Evolutionary conservation across 371 early-diverging fungal species (phyloP).

Genomic region (Coemansia sp.): DNA sequence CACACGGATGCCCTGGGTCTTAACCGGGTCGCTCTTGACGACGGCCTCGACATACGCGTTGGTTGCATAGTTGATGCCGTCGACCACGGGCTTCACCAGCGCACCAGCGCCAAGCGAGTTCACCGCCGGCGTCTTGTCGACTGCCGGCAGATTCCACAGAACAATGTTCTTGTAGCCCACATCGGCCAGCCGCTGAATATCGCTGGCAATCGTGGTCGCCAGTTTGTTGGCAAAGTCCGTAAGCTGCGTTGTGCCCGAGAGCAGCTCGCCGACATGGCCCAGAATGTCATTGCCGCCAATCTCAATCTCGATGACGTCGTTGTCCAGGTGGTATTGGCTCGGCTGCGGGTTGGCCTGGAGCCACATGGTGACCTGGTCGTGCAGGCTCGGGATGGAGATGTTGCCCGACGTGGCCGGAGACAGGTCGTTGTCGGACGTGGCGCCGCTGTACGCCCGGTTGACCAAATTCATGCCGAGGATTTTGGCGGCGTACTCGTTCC

Average conservation of each 20-base stretch:
- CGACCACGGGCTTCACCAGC: constrained; percentile 13
- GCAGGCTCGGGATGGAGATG: constrained; percentile 42
- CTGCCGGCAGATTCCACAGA: constrained; percentile 43
- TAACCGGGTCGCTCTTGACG: neutral
- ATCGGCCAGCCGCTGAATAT: constrained; percentile 17
- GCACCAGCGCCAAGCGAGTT: constrained; percentile 2
- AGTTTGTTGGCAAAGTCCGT: constrained; percentile 20
- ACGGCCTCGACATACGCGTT: constrained; percentile 9
- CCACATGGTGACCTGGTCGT: constrained; percentile 42
- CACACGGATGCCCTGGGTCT: constrained; percentile 18
- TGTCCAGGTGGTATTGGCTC: constrained; percentile 28
- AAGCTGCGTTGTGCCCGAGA: constrained; percentile 13
- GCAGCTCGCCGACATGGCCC: constrained; percentile 8
- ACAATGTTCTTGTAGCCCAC: constrained; percentile 46
- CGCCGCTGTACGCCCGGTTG: constrained; percentile 59
- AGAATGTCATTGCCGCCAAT: constrained; percentile 49
- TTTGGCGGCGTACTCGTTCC: constrained; percentile 56
- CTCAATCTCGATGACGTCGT: constrained; percentile 39
- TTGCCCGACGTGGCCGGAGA: constrained; percentile 23
- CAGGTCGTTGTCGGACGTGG: constrained; percentile 56
- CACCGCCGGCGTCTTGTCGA: constrained; percentile 27
- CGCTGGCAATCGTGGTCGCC: constrained; percentile 17
- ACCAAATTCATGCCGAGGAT: constrained; percentile 42
- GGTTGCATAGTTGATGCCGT: constrained; percentile 22
- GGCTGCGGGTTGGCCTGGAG: constrained; percentile 21